phyloP scores from a whole-genome alignment of 176 grass and related monocot species.

The Eleusine coracana region DNA sequence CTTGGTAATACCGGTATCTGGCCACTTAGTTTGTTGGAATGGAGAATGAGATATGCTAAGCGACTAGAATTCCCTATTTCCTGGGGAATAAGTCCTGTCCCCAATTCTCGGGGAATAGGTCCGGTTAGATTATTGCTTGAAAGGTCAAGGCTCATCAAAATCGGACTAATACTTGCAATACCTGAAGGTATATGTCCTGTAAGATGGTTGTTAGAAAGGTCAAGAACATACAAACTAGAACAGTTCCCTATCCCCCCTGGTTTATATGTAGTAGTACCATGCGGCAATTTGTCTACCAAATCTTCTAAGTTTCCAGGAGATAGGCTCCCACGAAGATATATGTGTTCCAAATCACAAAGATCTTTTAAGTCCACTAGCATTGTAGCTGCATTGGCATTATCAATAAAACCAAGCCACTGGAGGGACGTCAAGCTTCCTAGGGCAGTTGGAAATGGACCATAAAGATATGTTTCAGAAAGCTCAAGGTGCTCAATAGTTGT shows the following conservation, averaged over 20 bases:
- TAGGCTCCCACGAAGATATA: neutral
- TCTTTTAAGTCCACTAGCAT: neutral
- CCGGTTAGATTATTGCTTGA: constrained; percentile 36
- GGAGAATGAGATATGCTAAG: neutral
- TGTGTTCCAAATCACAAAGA: neutral
- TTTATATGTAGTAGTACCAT: neutral
- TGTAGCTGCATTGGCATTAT: neutral
- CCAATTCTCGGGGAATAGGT: neutral
- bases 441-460: neutral
- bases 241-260: neutral
- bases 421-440: neutral
- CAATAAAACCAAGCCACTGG: neutral
- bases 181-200: neutral
- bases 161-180: too few relatives aligned
- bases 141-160: constrained; percentile 8
- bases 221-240: too few relatives aligned
- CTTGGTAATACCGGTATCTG: neutral
- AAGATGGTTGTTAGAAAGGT: constrained; percentile 33
- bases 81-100: neutral
- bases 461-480: neutral
- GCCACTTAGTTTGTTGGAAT: neutral
- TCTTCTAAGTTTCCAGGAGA: constrained; percentile 10
- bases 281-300: neutral
- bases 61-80: neutral
- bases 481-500: neutral